phyloP scores from a whole-genome alignment of 176 grass and related monocot genomes.

The Hsuehochloa calcarea region DNA sequence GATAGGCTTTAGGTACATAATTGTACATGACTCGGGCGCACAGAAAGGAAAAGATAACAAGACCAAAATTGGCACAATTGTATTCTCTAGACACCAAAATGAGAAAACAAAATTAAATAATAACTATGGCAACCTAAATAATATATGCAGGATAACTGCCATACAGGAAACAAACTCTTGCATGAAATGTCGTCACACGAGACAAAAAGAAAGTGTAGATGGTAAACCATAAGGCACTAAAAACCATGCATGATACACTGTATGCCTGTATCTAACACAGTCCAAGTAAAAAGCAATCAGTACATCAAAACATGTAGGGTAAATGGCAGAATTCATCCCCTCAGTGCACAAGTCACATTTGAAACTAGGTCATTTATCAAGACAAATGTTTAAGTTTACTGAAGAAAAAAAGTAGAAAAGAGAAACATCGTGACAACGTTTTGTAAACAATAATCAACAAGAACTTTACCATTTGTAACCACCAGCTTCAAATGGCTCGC shows the following conservation, averaged over 20 bases:
- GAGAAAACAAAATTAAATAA: not conserved
- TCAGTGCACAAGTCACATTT: not conserved
- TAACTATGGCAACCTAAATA: not conserved
- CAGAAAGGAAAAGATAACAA: not conserved
- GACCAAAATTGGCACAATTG: not conserved
- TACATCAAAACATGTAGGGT: not conserved
- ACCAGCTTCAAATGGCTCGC: slow-evolving; percentile 93
- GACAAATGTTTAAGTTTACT: slow-evolving; percentile 10
- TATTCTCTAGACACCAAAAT: not conserved
- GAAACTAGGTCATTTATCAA: not conserved
- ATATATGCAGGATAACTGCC: not conserved
- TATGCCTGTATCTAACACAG: not conserved
- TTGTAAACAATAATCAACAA: slow-evolving; percentile 12
- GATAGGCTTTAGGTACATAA: not conserved
- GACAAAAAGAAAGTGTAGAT: not conserved
- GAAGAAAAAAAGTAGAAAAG: not conserved
- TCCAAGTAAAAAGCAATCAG: slow-evolving; percentile 1
- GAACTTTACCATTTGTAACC: slow-evolving; percentile 88
- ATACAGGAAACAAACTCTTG: not conserved
- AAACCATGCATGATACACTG: not conserved
- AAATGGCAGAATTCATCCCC: not conserved
- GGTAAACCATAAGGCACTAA: not conserved
- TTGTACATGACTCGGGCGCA: not conserved
- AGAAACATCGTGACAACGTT: slow-evolving; percentile 20
- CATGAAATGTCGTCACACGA: not conserved